Percentiles rank a stretch among this genome's conserved stretches.
phyloP scores from a whole-genome alignment of 2,329 filamentous ascomycete species.

The Arthrobotrys musiformis region DNA sequence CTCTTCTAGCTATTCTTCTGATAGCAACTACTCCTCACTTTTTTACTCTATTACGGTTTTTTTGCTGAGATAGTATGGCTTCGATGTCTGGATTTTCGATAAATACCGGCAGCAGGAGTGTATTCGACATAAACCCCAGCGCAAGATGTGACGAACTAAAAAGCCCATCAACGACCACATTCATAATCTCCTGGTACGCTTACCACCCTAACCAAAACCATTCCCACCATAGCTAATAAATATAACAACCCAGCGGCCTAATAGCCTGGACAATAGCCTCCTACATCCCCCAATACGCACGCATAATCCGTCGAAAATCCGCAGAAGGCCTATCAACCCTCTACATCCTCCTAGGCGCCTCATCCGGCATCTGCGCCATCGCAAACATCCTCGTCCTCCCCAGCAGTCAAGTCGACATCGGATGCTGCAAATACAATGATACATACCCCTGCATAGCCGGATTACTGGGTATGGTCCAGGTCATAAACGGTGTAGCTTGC shows the following conservation, averaged over 20 bases:
- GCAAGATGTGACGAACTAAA: conserved; percentile 45
- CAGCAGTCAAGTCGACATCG: conserved; percentile 57
- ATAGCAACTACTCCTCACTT: neutral
- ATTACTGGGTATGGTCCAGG: conserved; percentile 57
- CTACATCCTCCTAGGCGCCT: conserved; percentile 45
- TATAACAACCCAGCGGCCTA: conserved; percentile 5
- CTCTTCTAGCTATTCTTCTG: neutral
- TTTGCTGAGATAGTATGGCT: neutral
- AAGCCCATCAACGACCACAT: conserved; percentile 32
- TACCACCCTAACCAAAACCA: no score
- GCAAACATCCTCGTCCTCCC: conserved; percentile 57
- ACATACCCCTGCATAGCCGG: conserved; percentile 57
- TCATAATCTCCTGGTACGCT: conserved; percentile 34
- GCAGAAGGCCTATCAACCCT: conserved; percentile 45
- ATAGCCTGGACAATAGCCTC: conserved; percentile 44
- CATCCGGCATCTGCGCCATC: conserved; percentile 37
- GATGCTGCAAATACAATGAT: conserved; percentile 56
- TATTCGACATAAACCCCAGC: neutral
- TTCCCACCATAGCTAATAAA: neutral
- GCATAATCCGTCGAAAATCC: conserved; percentile 43
- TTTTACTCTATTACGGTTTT: neutral
- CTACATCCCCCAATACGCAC: conserved; percentile 50
- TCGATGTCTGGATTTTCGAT: neutral
- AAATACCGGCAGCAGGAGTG: neutral
- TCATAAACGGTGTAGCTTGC: conserved; percentile 57